Percentiles rank a stretch among this genome's conserved stretches.
Conservation (phyloP, 2,329 filamentous ascomycete genomes). For the Bisporella sp. region DNA sequence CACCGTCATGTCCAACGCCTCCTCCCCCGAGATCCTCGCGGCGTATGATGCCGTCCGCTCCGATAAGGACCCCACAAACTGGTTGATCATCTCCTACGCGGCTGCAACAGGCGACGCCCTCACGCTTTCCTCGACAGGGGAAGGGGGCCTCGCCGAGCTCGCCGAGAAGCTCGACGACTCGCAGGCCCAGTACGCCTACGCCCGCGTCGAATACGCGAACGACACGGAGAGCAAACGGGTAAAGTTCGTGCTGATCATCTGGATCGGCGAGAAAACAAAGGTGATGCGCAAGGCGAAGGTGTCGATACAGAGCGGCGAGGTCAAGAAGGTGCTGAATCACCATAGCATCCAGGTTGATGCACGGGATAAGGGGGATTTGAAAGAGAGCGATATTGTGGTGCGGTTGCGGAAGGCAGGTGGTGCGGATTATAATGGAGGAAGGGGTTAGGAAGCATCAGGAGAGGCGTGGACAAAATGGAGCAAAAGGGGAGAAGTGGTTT, state of each 20-base stretch:
- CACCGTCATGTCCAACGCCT: conserved; percentile 44
- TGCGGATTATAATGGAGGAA: conserved; percentile 63
- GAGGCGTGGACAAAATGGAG: too few species aligned
- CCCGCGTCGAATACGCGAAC: conserved; percentile 62
- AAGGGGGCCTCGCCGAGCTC: conserved; percentile 53
- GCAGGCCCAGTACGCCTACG: conserved; percentile 29
- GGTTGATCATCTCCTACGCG: conserved; percentile 59
- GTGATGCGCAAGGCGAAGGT: conserved; percentile 66
- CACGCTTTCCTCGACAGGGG: conserved; percentile 48
- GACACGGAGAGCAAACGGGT: conserved; percentile 62
- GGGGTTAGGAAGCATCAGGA: conserved; percentile 28
- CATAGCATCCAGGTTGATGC: conserved; percentile 61
- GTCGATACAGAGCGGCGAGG: conserved; percentile 58
- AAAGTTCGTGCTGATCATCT: conserved; percentile 62
- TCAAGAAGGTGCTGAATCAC: conserved; percentile 57
- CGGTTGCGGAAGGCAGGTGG: conserved; percentile 59
- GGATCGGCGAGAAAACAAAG: conserved; percentile 59
- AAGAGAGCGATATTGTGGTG: conserved; percentile 53
- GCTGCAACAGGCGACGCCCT: conserved; percentile 49
- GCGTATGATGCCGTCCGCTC: conserved; percentile 62
- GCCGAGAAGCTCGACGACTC: conserved; percentile 42
- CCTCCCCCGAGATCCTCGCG: conserved; percentile 51
- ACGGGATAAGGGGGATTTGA: conserved; percentile 51
- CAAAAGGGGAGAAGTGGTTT: too few species aligned
- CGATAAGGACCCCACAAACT: conserved; percentile 59